These are phyloP conservation scores for Globisporangium acanthophoron DNA, from an alignment of 352 stramenopile species.

Conservation along the genomic window DNA sequence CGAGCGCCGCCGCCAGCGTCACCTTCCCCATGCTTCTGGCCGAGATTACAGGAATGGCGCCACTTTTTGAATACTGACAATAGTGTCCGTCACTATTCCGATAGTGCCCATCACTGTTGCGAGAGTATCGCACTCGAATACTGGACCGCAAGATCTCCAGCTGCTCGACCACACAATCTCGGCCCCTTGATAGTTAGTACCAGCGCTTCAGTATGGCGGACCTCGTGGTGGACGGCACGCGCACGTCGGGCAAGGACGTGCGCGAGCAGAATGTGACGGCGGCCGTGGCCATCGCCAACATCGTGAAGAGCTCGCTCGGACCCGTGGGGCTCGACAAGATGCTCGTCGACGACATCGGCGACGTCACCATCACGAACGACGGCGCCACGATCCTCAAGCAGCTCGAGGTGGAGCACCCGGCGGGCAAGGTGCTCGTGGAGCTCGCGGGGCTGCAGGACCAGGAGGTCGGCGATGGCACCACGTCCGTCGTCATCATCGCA, in stretches of 20 bases:
- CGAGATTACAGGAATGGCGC: neutral
- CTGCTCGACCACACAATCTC: neutral
- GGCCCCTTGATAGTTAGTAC: no score
- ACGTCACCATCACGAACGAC: slow-evolving; percentile 99
- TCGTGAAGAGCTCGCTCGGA: slow-evolving; percentile 98
- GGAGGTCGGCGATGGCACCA: slow-evolving; percentile 99
- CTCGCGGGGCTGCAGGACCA: slow-evolving; percentile 98
- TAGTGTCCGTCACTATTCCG: no score
- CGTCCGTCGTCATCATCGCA: slow-evolving; percentile 98
- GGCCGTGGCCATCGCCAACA: slow-evolving; percentile 98
- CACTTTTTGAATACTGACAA: slow-evolving; percentile 1
- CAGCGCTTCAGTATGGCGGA: slow-evolving; percentile 60
- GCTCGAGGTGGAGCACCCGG: slow-evolving; percentile 98
- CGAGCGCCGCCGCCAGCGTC: slow-evolving; percentile 33
- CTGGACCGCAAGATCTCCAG: no score
- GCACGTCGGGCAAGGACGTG: slow-evolving; percentile 91
- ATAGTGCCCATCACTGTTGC: no score
- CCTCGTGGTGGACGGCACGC: slow-evolving; percentile 88
- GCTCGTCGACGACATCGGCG: slow-evolving; percentile 97
- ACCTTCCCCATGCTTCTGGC: neutral
- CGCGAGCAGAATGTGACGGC: slow-evolving; percentile 96
- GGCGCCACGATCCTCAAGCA: slow-evolving; percentile 99
- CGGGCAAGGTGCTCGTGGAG: slow-evolving; percentile 98
- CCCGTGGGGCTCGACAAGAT: slow-evolving; percentile 99
- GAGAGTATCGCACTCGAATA: no score